These are phyloP conservation scores for Arctium minus DNA, from an alignment of 129 eudicot genomes.

Conservation along the genomic window DNA sequence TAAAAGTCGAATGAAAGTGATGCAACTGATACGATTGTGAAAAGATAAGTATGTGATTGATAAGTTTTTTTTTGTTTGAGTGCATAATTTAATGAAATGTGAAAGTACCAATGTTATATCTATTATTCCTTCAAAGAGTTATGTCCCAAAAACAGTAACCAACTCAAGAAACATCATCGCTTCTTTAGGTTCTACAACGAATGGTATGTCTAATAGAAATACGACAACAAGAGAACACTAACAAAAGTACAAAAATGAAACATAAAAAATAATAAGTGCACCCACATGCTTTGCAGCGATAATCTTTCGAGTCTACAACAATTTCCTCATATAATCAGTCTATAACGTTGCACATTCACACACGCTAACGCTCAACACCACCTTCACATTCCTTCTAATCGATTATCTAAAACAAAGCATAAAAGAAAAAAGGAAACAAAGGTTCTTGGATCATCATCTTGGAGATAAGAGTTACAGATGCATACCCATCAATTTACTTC, in stretches of 20 bases:
- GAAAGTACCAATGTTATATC: not conserved
- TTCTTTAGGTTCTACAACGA: not conserved
- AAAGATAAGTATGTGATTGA: not conserved
- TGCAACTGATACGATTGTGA: not conserved
- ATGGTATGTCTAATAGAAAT: not conserved
- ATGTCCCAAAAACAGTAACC: not conserved
- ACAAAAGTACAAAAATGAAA: not conserved
- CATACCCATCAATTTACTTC: not conserved
- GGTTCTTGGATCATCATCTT: not conserved
- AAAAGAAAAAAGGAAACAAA: too few relatives aligned
- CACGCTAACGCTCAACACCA: not conserved
- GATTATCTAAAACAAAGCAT: not conserved
- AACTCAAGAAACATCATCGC: not conserved
- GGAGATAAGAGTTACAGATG: not conserved
- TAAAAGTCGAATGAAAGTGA: not conserved
- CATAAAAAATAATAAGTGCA: not conserved
- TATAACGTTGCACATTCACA: not conserved
- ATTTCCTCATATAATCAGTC: not conserved
- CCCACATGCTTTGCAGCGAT: not conserved
- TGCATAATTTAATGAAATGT: not conserved
- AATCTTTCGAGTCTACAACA: not conserved
- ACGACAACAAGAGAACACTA: not conserved
- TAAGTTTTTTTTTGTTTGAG: not conserved
- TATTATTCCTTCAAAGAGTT: not conserved
- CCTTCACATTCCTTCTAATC: not conserved